These are phyloP conservation scores for Zea luxurians DNA, from an alignment of 176 grass and related monocot species.

Conservation along the genomic window DNA sequence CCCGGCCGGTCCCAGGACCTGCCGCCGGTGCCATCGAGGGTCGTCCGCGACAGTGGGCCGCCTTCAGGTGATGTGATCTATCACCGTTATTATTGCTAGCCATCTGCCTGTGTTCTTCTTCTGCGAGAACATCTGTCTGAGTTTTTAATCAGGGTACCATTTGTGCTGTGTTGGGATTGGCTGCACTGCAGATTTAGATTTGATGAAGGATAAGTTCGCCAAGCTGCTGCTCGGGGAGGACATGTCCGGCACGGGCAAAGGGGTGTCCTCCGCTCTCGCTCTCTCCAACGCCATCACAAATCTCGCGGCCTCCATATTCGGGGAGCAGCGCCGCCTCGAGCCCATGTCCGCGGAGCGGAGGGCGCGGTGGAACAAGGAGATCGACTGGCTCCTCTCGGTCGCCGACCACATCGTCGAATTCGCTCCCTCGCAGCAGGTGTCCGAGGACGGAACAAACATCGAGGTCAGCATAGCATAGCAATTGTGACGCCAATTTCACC, in stretches of 20 bases:
- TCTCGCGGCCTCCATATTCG: conserved; percentile 87
- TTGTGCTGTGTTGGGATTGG: no score
- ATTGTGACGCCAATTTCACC: not conserved
- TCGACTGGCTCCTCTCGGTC: conserved; percentile 75
- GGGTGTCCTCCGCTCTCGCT: conserved; percentile 75
- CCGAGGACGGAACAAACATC: conserved; percentile 57
- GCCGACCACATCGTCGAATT: conserved; percentile 83
- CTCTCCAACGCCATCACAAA: conserved; percentile 87
- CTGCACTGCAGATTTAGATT: conserved; percentile 52
- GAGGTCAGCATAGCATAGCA: conserved; percentile 54
- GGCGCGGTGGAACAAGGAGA: conserved; percentile 72
- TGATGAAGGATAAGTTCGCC: conserved; percentile 71
- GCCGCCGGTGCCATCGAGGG: conserved; percentile 30
- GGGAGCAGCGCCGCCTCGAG: conserved; percentile 76
- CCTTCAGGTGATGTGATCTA: conserved; percentile 33
- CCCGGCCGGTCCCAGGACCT: not conserved
- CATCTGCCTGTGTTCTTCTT: not conserved
- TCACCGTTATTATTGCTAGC: not conserved
- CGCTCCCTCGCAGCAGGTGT: conserved; percentile 58
- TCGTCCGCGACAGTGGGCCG: conserved; percentile 1
- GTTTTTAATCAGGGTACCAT: not conserved
- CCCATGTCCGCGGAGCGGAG: conserved; percentile 74
- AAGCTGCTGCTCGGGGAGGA: conserved; percentile 87
- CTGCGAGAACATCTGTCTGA: not conserved
- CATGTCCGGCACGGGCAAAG: conserved; percentile 79